Conservation (phyloP, 768 basidiomycete species). For the Panellus pusillus region DNA sequence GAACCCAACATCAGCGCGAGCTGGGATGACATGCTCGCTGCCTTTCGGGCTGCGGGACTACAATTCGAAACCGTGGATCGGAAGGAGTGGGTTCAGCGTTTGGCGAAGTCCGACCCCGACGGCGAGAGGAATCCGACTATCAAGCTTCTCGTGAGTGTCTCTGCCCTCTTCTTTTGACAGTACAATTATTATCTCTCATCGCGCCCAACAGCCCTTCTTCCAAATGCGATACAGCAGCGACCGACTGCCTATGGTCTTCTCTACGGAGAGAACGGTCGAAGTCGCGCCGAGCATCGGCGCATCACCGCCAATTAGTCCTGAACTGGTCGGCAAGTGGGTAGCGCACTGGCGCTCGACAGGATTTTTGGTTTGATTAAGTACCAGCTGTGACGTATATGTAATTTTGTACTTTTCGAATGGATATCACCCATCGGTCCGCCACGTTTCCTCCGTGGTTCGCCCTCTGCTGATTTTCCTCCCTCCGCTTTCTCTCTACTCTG, state of each 20-base stretch:
- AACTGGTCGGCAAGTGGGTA: constrained; percentile 43
- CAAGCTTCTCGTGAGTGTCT: constrained; percentile 36
- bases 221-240: constrained; percentile 27
- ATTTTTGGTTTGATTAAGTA: constrained; percentile 30
- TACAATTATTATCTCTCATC: not conserved
- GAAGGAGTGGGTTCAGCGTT: constrained; percentile 36
- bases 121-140: constrained; percentile 41
- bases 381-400: not conserved
- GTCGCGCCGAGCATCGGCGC: constrained; percentile 33
- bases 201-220: constrained; percentile 32
- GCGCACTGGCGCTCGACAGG: constrained; percentile 40
- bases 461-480: constrained; percentile 4
- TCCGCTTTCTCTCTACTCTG: constrained; percentile 33
- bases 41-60: constrained; percentile 37
- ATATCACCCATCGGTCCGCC: constrained; percentile 23
- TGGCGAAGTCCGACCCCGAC: constrained; percentile 37
- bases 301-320: constrained; percentile 30
- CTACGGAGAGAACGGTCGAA: constrained; percentile 30
- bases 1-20: constrained; percentile 30
- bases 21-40: constrained; percentile 42
- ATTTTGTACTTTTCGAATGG: not conserved
- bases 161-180: not conserved
- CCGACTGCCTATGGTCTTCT: constrained; percentile 36
- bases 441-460: constrained; percentile 33
- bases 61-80: constrained; percentile 38